Percentiles rank a stretch among this genome's conserved stretches.
Conservation (phyloP, 1,284 basidiomycete genomes). For the Cutaneotrichosporon mucoides region DNA sequence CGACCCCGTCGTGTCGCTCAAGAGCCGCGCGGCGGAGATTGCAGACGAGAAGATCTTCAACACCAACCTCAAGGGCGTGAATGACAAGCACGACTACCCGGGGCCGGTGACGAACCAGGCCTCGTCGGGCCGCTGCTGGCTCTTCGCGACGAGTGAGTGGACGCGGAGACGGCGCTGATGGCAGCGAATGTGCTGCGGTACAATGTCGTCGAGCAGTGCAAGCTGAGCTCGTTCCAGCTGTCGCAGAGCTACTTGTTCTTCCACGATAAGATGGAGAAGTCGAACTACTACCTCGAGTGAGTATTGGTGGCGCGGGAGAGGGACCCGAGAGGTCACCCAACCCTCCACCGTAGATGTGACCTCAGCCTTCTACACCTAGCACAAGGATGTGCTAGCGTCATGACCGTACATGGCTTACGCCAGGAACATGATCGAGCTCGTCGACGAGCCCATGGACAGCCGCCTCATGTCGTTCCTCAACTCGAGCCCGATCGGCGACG, state of each 20-base stretch:
- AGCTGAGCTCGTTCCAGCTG: slow-evolving; percentile 80
- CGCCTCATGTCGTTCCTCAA: slow-evolving; percentile 75
- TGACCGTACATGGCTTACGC: not conserved
- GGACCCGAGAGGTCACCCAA: no score
- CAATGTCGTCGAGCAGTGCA: slow-evolving; percentile 77
- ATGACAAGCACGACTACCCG: slow-evolving; percentile 47
- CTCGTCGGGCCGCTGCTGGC: slow-evolving; percentile 82
- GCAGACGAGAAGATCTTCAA: slow-evolving; percentile 80
- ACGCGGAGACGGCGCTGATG: not conserved
- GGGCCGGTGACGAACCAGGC: slow-evolving; percentile 84
- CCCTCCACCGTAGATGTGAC: no score
- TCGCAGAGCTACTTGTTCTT: slow-evolving; percentile 87
- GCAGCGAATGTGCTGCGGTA: slow-evolving; percentile 71
- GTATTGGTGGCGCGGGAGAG: no score
- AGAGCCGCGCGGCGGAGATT: slow-evolving; percentile 61
- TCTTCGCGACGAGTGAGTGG: slow-evolving; percentile 71
- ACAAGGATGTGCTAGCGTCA: not conserved
- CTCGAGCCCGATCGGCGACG: slow-evolving; percentile 76
- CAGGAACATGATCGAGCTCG: slow-evolving; percentile 66
- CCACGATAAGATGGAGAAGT: slow-evolving; percentile 92
- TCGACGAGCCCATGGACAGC: slow-evolving; percentile 74
- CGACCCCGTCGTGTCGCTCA: slow-evolving; percentile 64
- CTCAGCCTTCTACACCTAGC: no score
- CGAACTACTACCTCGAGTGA: slow-evolving; percentile 85
- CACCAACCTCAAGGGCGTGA: slow-evolving; percentile 63